Evolutionary conservation across 306 rosid genomes (phyloP).

Genomic region (Gynostemma pentaphyllum): DNA sequence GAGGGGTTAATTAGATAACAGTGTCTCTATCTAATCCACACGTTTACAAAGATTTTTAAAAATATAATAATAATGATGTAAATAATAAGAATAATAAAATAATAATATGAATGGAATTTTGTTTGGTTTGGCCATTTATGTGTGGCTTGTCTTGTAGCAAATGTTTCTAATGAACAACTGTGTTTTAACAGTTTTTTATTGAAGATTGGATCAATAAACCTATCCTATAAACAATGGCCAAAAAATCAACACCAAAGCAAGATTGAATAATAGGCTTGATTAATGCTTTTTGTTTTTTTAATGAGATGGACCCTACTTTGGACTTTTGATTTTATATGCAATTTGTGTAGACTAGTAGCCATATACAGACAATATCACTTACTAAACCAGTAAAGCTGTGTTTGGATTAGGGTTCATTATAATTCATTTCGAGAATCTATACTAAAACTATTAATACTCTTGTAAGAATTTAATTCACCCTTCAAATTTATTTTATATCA

Average conservation of each 20-base stretch:
- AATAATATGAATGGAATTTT: too few species aligned
- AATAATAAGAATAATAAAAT: too few species aligned
- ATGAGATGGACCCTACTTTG: constrained; percentile 5
- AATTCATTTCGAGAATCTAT: not conserved
- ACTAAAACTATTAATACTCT: not conserved
- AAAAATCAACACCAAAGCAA: not conserved
- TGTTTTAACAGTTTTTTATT: constrained; percentile 1
- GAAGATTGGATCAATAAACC: not conserved
- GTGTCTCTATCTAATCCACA: not conserved
- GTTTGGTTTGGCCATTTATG: too few species aligned
- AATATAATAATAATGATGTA: too few species aligned
- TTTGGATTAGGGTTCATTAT: not conserved
- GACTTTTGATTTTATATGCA: not conserved
- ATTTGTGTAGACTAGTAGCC: not conserved
- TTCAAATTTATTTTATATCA: not conserved
- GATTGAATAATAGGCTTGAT: too few species aligned
- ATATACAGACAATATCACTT: not conserved
- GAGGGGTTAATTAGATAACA: too few species aligned
- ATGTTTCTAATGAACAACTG: constrained; percentile 1
- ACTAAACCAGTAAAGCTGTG: not conserved
- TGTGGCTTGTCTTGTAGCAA: not conserved
- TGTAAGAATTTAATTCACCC: not conserved
- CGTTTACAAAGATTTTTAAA: too few species aligned
- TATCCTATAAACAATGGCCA: not conserved
- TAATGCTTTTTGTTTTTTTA: too few species aligned